Evolutionary conservation across 305 asterid genomes (phyloP).

Genomic region (Euphrasia arctica): DNA sequence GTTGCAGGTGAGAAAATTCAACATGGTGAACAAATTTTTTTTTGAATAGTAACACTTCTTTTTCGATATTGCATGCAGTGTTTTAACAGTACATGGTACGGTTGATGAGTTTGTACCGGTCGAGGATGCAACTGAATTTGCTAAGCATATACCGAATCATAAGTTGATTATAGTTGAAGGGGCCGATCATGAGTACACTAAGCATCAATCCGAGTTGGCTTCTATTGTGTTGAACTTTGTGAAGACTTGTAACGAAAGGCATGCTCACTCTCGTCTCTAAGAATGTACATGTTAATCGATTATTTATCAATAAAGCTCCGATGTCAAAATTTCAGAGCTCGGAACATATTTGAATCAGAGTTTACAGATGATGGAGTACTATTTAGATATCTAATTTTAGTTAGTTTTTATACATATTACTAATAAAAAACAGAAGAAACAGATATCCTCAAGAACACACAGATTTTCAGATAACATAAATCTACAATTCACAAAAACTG

Average conservation of each 20-base stretch:
- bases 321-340: neutral
- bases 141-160: slow-evolving; percentile 49
- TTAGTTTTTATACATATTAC: no score
- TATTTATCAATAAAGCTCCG: neutral
- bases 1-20: slow-evolving; percentile 55
- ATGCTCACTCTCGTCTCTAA: slow-evolving; percentile 48
- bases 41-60: neutral
- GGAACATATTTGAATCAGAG: neutral
- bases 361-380: neutral
- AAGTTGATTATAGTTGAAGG: slow-evolving; percentile 56
- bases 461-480: neutral
- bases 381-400: no score
- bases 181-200: slow-evolving; percentile 85
- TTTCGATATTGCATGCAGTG: slow-evolving; percentile 41
- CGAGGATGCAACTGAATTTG: slow-evolving; percentile 66
- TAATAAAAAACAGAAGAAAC: no score
- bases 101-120: slow-evolving; percentile 70
- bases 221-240: slow-evolving; percentile 60
- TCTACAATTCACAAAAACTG: neutral
- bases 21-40: slow-evolving; percentile 6
- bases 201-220: slow-evolving; percentile 48
- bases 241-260: slow-evolving; percentile 18
- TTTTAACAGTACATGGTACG: slow-evolving; percentile 69
- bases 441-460: neutral
- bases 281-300: neutral